Base-by-base conservation (phyloP, 257 asterid genomes). In the Nicotiana benthamiana region DNA sequence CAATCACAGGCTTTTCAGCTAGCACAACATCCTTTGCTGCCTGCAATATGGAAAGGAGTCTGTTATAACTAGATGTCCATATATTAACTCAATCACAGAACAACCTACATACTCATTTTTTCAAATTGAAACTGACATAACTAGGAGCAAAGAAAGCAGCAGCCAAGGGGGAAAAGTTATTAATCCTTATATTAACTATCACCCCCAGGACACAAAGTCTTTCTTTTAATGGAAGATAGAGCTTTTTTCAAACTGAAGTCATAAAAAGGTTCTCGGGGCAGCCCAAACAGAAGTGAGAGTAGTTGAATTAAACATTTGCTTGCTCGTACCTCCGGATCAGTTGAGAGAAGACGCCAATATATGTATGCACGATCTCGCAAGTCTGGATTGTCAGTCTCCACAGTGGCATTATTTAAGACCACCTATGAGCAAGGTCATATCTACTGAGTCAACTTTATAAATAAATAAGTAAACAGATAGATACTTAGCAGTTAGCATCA, bases 21-120 rank as follows among this genome's bases (percentile, higher is more conserved):
- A 96, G 85, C 81, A 96, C 99, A 66, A 96, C 97, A 91, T 96
- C 98, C 89, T 96, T 96, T 57, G 99, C 98, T 75, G 99, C 99
- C 99, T 96, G 97, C 83, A 84, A 82, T 79, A 79, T 4, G 70
- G 48, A 77, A 51, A 82, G 54, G 77, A 67, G 74, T 68, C 43
- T 54, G 67, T 79, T 68, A 16, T 64, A 79, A 48, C 65, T 27
- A 64, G 65, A 79, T 46, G 11, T 79, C 53, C 78, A 46, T 13
- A 48, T 40, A 74, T 74, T 32, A 74, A 46, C 40, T 24, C 15
- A 74, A 74, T 48, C 61, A 36, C 43, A 48, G 24, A 48, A 46
- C 60, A 15, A 24, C 9, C 16, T 24, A 72, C 36, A 72, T 72
- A 24, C 59, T 22, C 60, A 24, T 72, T 30, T 30, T 15, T 65